Percentiles rank a stretch among this genome's conserved stretches.
These are phyloP conservation scores for Moesziomyces aphidis DNA, from an alignment of 1,284 basidiomycete genomes.

Conservation along the genomic window DNA sequence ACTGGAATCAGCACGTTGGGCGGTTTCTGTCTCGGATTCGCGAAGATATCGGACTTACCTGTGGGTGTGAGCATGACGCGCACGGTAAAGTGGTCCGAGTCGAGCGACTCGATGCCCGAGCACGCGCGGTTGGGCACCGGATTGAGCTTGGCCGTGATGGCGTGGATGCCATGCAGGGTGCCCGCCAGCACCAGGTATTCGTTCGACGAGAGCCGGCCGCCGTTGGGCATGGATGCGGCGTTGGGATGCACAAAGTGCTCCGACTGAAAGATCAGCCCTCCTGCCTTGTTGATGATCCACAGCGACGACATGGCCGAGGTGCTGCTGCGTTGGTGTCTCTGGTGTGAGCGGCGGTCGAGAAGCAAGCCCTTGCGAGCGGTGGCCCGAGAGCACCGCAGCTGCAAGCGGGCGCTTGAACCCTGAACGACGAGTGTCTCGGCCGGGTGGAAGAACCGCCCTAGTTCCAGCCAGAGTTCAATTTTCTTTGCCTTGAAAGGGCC, in stretches of 20 bases:
- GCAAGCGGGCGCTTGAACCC: conserved; percentile 13
- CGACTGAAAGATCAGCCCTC: conserved; percentile 92
- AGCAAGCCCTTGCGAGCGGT: background rate
- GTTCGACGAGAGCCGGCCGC: conserved; percentile 78
- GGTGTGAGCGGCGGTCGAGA: no score
- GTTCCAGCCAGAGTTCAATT: background rate
- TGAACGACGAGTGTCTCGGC: conserved; percentile 14
- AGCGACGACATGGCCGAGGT: conserved; percentile 69
- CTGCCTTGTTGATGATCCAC: conserved; percentile 99
- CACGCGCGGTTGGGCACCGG: conserved; percentile 72
- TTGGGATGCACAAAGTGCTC: conserved; percentile 73
- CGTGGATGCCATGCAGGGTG: conserved; percentile 96
- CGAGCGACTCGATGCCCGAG: conserved; percentile 90
- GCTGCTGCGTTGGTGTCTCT: background rate
- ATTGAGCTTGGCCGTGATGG: conserved; percentile 91
- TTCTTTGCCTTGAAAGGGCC: background rate
- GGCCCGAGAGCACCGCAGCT: conserved; percentile 3
- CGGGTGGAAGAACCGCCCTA: conserved; percentile 30
- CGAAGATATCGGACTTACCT: conserved; percentile 73
- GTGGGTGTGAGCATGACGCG: conserved; percentile 90
- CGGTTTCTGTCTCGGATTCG: background rate
- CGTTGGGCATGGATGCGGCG: conserved; percentile 33
- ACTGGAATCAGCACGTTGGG: background rate
- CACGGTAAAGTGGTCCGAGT: conserved; percentile 92
- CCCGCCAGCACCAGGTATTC: conserved; percentile 97